These are phyloP conservation scores for Candida hungchunana DNA, from an alignment of 805 yeast genomes.

Conservation along the genomic window DNA sequence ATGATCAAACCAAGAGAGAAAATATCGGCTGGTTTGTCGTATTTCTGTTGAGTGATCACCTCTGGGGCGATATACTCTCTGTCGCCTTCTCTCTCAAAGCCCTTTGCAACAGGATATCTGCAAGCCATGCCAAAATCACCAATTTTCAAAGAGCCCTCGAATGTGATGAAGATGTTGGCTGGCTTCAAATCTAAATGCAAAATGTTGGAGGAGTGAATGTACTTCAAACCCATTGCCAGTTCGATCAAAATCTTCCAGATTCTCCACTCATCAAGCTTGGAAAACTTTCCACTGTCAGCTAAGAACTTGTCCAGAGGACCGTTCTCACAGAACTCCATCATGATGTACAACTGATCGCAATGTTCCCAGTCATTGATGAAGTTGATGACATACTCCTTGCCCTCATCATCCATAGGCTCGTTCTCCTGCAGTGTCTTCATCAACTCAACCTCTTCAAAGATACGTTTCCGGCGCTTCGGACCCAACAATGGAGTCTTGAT, in stretches of 20 bases:
- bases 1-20: conserved; percentile 92
- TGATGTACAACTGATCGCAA: conserved; percentile 72
- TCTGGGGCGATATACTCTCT: conserved; percentile 98
- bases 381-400: conserved; percentile 72
- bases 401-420: conserved; percentile 46
- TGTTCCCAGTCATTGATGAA: conserved; percentile 85
- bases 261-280: conserved; percentile 90
- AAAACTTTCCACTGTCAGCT: conserved; percentile 67
- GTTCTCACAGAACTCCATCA: conserved; percentile 94
- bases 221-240: conserved; percentile 70
- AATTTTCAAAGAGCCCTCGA: conserved; percentile 89
- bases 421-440: conserved; percentile 39
- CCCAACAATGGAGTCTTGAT: conserved; percentile 62
- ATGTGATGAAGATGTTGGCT: conserved; percentile 88
- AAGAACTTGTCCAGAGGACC: conserved; percentile 83
- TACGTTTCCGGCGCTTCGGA: conserved; percentile 54
- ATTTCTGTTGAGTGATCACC: conserved; percentile 72
- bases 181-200: conserved; percentile 93
- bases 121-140: conserved; percentile 98
- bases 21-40: conserved; percentile 90
- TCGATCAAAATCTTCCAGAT: conserved; percentile 95
- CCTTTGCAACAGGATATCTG: conserved; percentile 60
- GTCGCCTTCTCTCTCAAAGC: conserved; percentile 92
- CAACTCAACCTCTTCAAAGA: conserved; percentile 76
- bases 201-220: conserved; percentile 72